Conservation (phyloP, 108 stramenopile genomes). For the Skeletonema marinoi region DNA sequence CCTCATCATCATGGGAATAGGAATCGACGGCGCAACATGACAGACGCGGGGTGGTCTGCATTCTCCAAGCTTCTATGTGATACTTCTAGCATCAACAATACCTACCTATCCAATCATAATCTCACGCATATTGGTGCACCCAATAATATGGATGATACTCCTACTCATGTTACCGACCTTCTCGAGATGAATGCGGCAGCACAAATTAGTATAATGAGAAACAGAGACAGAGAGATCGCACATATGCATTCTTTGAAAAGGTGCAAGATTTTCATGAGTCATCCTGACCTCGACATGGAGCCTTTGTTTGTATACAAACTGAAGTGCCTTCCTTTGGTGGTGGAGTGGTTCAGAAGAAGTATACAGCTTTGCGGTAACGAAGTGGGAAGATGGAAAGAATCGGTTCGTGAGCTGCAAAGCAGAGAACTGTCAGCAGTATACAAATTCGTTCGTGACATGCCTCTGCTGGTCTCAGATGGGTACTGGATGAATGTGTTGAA, state of each 20-base stretch:
- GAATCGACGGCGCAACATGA: background rate
- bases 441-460: conserved; percentile 15
- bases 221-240: no score
- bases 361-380: no score
- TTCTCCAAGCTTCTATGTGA: conserved; percentile 20
- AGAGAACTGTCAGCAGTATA: conserved; percentile 3
- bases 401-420: background rate
- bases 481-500: no score
- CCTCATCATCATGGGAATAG: background rate
- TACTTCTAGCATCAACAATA: conserved; percentile 16
- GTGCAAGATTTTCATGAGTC: background rate
- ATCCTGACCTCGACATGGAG: conserved; percentile 4
- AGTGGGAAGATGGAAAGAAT: no score
- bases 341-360: background rate
- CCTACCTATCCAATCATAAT: conserved; percentile 6
- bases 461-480: background rate
- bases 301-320: background rate
- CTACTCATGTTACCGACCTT: background rate
- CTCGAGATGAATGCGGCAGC: background rate
- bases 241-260: no score
- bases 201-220: no score
- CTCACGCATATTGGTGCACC: background rate
- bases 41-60: conserved; percentile 4
- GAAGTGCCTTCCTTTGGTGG: background rate
- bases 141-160: background rate